phyloP scores from a whole-genome alignment of 352 stramenopile genomes.

The Phytopythium litorale region DNA sequence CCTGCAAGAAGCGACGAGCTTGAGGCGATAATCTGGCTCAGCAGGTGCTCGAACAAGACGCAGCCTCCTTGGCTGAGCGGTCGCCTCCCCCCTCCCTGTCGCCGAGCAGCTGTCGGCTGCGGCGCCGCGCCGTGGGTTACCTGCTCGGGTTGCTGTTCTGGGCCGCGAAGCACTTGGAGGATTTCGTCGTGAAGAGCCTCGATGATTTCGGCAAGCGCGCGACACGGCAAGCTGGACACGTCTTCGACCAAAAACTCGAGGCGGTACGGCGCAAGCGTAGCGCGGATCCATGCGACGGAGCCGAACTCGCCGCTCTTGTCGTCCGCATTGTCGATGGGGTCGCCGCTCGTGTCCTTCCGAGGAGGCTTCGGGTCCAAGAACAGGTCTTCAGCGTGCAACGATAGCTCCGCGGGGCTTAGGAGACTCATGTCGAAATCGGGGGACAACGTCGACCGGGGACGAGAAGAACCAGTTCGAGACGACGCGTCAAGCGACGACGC shows the following conservation, averaged over 20 bases:
- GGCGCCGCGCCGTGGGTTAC: conserved; percentile 12
- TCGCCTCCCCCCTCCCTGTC: background rate
- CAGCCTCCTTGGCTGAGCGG: conserved; percentile 50
- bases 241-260: conserved; percentile 63
- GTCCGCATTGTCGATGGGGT: conserved; percentile 4
- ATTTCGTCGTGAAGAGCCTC: conserved; percentile 56
- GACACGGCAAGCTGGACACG: conserved; percentile 40
- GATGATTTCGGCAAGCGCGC: conserved; percentile 42
- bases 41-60: conserved; percentile 64
- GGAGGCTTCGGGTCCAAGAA: conserved; percentile 26
- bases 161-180: conserved; percentile 25
- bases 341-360: conserved; percentile 12
- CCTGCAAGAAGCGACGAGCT: conserved; percentile 30
- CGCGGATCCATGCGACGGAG: conserved; percentile 55
- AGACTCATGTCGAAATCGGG: conserved; percentile 25
- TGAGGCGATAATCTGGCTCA: conserved; percentile 36
- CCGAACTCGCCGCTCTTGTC: conserved; percentile 30
- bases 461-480: background rate
- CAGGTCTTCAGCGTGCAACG: conserved; percentile 46
- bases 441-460: conserved; percentile 18
- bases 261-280: conserved; percentile 61
- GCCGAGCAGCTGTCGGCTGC: background rate
- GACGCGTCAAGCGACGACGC: conserved; percentile 13
- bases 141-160: conserved; percentile 14
- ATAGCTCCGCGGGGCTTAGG: conserved; percentile 36